phyloP scores from a whole-genome alignment of 306 rosid species.

The Quercus suber region DNA sequence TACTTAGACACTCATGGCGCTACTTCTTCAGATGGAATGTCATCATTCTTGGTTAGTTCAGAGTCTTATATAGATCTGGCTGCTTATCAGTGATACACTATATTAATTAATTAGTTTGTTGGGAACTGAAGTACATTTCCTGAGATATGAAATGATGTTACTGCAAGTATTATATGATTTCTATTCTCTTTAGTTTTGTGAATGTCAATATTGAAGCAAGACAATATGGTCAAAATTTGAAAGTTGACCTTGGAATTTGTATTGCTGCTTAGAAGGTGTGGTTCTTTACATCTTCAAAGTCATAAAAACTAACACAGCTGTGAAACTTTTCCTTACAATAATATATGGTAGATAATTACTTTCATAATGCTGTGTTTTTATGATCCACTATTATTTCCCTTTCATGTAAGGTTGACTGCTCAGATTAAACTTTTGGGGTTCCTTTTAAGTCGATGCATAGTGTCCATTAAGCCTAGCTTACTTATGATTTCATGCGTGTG shows the following conservation, averaged over 20 bases:
- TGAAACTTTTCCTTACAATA: not conserved
- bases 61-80: slow-evolving; percentile 15
- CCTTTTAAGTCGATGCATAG: not conserved
- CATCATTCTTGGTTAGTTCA: slow-evolving; percentile 88
- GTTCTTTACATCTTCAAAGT: slow-evolving; percentile 1
- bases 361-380: too few species aligned
- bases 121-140: not conserved
- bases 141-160: slow-evolving; percentile 17
- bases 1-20: slow-evolving; percentile 85
- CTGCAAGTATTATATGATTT: slow-evolving; percentile 7
- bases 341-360: too few species aligned
- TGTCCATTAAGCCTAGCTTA: slow-evolving; percentile 10
- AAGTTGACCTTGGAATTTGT: slow-evolving; percentile 10
- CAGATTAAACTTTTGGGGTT: not conserved
- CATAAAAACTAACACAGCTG: slow-evolving; percentile 1
- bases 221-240: slow-evolving; percentile 8
- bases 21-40: slow-evolving; percentile 94
- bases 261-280: not conserved
- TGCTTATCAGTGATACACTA: slow-evolving; percentile 12
- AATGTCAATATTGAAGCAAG: slow-evolving; percentile 1
- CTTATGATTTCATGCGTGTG: slow-evolving; percentile 1
- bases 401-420: not conserved
- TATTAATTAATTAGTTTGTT: not conserved
- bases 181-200: not conserved
- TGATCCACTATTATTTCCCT: too few species aligned